These are phyloP conservation scores for Quercus suber DNA, from an alignment of 306 rosid species.

Conservation along the genomic window DNA sequence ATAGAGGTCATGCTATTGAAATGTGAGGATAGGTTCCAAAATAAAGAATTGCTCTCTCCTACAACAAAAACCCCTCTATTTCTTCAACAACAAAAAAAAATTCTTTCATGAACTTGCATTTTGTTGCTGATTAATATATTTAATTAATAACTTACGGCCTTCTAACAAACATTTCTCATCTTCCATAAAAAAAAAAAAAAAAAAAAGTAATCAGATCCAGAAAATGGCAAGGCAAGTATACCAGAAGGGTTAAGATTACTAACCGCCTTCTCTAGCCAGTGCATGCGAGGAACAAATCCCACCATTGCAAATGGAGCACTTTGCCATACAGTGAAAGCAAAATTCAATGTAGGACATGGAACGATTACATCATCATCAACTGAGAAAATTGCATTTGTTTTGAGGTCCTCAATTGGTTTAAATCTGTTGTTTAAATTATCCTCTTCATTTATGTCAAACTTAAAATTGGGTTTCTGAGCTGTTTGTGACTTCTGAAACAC, in stretches of 20 bases:
- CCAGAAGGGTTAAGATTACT: slow-evolving; percentile 10
- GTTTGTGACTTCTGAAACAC: slow-evolving; percentile 30
- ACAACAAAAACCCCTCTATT: too few relatives aligned
- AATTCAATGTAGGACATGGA: slow-evolving; percentile 45
- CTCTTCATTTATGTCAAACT: slow-evolving; percentile 29
- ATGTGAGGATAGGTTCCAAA: not conserved
- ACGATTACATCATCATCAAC: slow-evolving; percentile 62
- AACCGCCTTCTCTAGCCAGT: slow-evolving; percentile 55
- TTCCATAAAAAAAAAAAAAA: not conserved
- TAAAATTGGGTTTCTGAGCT: slow-evolving; percentile 30
- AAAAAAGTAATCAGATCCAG: not conserved
- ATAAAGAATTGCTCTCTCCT: not conserved
- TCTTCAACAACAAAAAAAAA: too few relatives aligned
- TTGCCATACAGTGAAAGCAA: slow-evolving; percentile 59
- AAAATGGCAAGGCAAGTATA: not conserved
- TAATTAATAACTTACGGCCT: not conserved
- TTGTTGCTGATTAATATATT: not conserved
- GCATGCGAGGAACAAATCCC: slow-evolving; percentile 65
- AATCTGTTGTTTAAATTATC: slow-evolving; percentile 40
- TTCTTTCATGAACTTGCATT: too few relatives aligned
- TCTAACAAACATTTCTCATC: not conserved
- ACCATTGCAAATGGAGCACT: slow-evolving; percentile 50
- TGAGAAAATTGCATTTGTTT: slow-evolving; percentile 43
- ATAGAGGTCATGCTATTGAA: not conserved
- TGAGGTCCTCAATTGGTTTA: slow-evolving; percentile 31